Evolutionary conservation across 164 flowering plant genomes (phyloP).

Genomic region (Nelumbo lutea): DNA sequence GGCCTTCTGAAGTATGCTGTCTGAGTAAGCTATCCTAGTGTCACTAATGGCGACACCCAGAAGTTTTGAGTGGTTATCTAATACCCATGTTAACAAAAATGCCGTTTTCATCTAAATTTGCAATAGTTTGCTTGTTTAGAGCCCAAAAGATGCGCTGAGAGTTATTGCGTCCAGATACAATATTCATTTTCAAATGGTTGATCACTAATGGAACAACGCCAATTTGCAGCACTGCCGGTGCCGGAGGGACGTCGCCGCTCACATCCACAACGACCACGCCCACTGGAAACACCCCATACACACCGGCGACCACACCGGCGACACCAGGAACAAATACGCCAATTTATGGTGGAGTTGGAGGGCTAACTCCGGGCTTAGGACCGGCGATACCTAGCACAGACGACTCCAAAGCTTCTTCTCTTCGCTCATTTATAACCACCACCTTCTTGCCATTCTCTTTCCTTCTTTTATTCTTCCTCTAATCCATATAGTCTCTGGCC

Average conservation of each 20-base stretch:
- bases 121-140: too few species aligned
- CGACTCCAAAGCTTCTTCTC: slow-evolving; percentile 15
- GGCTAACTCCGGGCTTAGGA: slow-evolving; percentile 17
- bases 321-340: slow-evolving; percentile 1
- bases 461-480: slow-evolving; percentile 8
- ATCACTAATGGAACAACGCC: neutral
- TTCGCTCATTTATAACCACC: neutral
- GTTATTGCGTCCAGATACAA: neutral
- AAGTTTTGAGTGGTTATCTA: too few species aligned
- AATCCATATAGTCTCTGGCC: neutral
- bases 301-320: slow-evolving; percentile 1
- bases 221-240: slow-evolving; percentile 41
- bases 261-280: too few species aligned
- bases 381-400: slow-evolving; percentile 19
- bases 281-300: too few species aligned
- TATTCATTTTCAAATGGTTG: neutral
- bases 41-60: too few species aligned
- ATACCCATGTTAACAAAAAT: too few species aligned
- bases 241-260: too few species aligned
- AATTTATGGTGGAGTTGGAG: neutral
- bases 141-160: too few species aligned
- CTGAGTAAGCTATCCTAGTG: too few species aligned
- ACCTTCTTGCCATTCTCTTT: neutral
- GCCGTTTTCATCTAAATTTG: too few species aligned
- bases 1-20: too few species aligned